Base-by-base conservation (phyloP, 1,284 basidiomycete species). In the Prillingera fragicola region DNA sequence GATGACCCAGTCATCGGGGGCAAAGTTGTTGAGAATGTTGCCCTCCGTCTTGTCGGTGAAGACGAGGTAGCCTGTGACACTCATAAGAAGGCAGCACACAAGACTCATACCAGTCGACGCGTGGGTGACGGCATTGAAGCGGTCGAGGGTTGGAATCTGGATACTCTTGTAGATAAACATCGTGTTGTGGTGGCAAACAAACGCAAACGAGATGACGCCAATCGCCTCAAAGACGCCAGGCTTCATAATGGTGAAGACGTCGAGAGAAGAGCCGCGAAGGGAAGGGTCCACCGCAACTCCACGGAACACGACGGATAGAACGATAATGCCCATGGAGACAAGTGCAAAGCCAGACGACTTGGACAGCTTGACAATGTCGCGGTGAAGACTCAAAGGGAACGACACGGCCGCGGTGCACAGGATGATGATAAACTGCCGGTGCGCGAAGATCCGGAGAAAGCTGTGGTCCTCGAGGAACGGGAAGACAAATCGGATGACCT, bases 291-390 rank as follows among this genome's bases (percentile, higher is more conserved):
- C 87, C 27, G 85, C 80, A 0, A 85, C 85, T 1, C 87, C 87
- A 60, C 92, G 83, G 35, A 95, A 73, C 25, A 94, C 76, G 29
- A 99, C 91, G 5, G 89, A 83, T 27, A 75, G 65, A 38, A 98
- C 89, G 60, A 99, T 98, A 67, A 96, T 83, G 46, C 87, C 70
- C 94, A 99, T 99, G 54, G 90, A 88, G 29, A 91, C 64, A 18
- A 89, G 79, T 10, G 88, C 89, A 46, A 99, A 80, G 1, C 85
- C 83, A 25, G 87, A 92, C 4, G 91, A 91, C 43, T 91, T 84
- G 23, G 90, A 85, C 24, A 99, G 82, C 70, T 95, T 97, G 72
- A 95, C 87, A 58, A 99, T 98, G 69, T 96, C 90, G 41, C 94
- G 86, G 67, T 98, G 90, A 15, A 99, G 78, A 5, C 88, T 94